Base-by-base conservation (phyloP, 1,139 yeast genomes). In the Komagataea norvegica region DNA sequence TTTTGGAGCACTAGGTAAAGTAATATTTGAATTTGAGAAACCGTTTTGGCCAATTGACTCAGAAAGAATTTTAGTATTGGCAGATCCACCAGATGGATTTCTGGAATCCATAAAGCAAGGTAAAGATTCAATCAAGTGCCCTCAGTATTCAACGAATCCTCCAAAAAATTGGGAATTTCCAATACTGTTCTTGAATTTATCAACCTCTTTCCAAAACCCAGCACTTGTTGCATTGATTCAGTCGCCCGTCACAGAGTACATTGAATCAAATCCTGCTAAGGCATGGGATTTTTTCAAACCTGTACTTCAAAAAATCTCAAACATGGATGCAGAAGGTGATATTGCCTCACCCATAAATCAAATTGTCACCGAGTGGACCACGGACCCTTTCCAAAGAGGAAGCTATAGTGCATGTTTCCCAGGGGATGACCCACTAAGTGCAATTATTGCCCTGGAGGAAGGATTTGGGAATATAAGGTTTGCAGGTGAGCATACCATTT, bases 401-500 rank as follows among this genome's bases (percentile, higher is more conserved):
- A 76, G 94, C 1, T 87, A 86, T 57, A 70, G 84, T 13, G 88
- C 87, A 0, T 68, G 84, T 34, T 56, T 64, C 23, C 76, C 82
- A 0, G 79, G 77, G 10, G 88, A 85, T 54, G 85, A 79, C 49
- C 85, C 88, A 0, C 64, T 74, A 14, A 80, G 73, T 35, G 48
- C 68, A 25, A 66, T 78, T 4, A 57, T 79, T 6, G 73, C 79
- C 6, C 65, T 84, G 39, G 68, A 71, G 25, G 70, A 72, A 22
- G 85, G 84, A 0, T 67, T 65, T 30, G 83, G 78, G 25, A 55
- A 58, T 1, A 65, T 86, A 6, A 64, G 91, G 36, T 86, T 86
- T 63, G 95, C 94, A 0, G 95, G 95, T 10, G 95, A 86, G 57
- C 95, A 84, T 54, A 77, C 93, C 2, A 71, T 74, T 18, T 61